Conservation (phyloP, 2,329 filamentous ascomycete species). For the Exophiala phaeomuriformis region DNA sequence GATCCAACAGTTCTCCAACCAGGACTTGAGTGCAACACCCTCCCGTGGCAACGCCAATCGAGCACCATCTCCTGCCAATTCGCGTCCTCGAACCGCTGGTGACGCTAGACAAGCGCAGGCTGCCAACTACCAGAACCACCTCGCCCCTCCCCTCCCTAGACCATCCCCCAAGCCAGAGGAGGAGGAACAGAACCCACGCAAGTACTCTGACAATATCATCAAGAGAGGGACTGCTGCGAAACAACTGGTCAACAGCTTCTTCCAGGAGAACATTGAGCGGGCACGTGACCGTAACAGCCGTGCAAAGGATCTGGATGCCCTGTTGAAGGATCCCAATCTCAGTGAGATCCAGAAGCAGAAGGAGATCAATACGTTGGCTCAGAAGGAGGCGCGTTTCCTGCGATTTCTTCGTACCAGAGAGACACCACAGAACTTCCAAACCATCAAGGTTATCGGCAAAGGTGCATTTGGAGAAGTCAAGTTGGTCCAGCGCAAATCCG, state of each 20-base stretch:
- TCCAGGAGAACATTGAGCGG: slow-evolving; percentile 96
- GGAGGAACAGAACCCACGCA: slow-evolving; percentile 74
- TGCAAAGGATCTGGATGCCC: slow-evolving; percentile 84
- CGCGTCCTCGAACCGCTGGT: slow-evolving; percentile 75
- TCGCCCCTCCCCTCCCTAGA: slow-evolving; percentile 60
- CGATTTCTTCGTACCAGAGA: slow-evolving; percentile 92
- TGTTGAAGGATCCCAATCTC: slow-evolving; percentile 69
- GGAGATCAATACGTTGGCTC: slow-evolving; percentile 75
- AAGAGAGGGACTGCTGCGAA: slow-evolving; percentile 62
- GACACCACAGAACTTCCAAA: slow-evolving; percentile 87
- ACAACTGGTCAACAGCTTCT: slow-evolving; percentile 67
- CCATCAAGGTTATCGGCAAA: slow-evolving; percentile 97
- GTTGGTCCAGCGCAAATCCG: slow-evolving; percentile 89
- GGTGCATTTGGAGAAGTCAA: slow-evolving; percentile 98
- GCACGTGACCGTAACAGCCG: slow-evolving; percentile 92
- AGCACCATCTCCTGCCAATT: slow-evolving; percentile 56
- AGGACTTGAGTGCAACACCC: slow-evolving; percentile 73
- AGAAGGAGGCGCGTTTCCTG: slow-evolving; percentile 85
- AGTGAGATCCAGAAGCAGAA: slow-evolving; percentile 70
- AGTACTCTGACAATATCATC: slow-evolving; percentile 79
- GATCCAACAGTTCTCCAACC: slow-evolving; percentile 92
- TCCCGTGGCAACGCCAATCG: slow-evolving; percentile 59
- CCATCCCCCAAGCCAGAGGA: slow-evolving; percentile 53
- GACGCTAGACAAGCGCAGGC: slow-evolving; percentile 50
- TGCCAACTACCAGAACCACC: slow-evolving; percentile 53